Base-by-base conservation (phyloP, 176 grass and related monocot genomes). In the Phragmites australis region DNA sequence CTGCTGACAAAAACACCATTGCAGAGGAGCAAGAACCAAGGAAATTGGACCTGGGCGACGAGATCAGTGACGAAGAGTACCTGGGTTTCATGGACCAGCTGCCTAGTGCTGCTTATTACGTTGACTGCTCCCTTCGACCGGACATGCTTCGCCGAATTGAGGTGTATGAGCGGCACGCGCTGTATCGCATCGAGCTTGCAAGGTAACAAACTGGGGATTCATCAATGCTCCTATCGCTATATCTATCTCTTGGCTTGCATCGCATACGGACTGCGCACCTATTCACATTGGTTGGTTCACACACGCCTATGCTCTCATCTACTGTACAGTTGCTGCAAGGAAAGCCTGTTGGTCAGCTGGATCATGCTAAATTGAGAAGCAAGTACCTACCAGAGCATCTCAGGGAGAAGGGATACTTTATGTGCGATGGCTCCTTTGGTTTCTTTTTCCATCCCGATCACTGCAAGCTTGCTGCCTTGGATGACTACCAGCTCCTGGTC, bases 401-500 rank as follows among this genome's bases (percentile, higher is more conserved):
- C 2, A 1, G 0, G 5, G 29, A 82, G 13, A 82, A 61, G 79
- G 8, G 31, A 37, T 82, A 18, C 46, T 82, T 82, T 25, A 26
- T 1, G 42, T 32, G 30, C 21, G 29, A 72, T 22, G 53, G 41
- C 12, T 17, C 68, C 21, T 70, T 81, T 6, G 54, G 57, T 22
- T 81, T 66, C 53, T 71, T 21, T 55, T 81, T 71, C 30, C 53
- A 71, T 29, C 66, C 53, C 49, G 39, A 23, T 71, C 27, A 60
- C 66, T 71, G 27, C 53, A 1, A 34, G 4, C 18, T 34, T 81
- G 79, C 66, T 70, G 13, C 40, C 27, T 21, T 81, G 53, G 19
- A 60, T 71, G 79, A 81, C 79, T 81, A 81, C 41, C 66, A 81
- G 19, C 41, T 66, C 17, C 79, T 81, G 60, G 79, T 81, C 52